phyloP scores from a whole-genome alignment of 768 basidiomycete species.

The Serendipita vermifera region DNA sequence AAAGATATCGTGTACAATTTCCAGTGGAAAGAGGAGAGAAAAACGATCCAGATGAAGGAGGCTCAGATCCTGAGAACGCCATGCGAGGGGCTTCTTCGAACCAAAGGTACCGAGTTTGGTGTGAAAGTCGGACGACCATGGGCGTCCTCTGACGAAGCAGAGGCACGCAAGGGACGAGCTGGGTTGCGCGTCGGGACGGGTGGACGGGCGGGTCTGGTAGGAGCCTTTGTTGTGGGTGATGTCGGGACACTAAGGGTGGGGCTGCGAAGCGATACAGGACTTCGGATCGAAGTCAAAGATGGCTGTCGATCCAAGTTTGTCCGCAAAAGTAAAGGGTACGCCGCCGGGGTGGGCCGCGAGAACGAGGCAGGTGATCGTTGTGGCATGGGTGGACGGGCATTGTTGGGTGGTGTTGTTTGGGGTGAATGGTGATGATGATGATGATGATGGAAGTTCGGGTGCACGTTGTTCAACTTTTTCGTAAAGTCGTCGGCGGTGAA shows the following conservation, averaged over 20 bases:
- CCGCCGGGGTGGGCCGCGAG: background rate
- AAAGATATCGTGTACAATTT: background rate
- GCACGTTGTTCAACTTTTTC: background rate
- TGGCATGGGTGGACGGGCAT: background rate
- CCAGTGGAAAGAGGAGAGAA: background rate
- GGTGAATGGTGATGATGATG: background rate
- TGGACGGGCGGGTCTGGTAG: background rate
- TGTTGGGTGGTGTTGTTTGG: background rate
- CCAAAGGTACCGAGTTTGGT: background rate
- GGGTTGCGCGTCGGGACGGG: background rate
- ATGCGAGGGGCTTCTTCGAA: conserved; percentile 6
- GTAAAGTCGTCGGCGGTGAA: background rate
- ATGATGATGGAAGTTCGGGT: background rate
- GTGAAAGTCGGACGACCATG: background rate
- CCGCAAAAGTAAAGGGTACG: conserved; percentile 1
- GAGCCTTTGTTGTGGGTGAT: background rate
- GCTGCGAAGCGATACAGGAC: background rate
- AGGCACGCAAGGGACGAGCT: background rate
- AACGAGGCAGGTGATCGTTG: background rate
- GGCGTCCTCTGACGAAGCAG: background rate
- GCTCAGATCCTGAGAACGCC: background rate
- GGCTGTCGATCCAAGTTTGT: no score
- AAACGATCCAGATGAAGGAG: no score
- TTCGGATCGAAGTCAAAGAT: background rate
- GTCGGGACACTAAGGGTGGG: no score